Evolutionary conservation across 1,284 basidiomycete species (phyloP).

Genomic region (Cryptococcus sp.): DNA sequence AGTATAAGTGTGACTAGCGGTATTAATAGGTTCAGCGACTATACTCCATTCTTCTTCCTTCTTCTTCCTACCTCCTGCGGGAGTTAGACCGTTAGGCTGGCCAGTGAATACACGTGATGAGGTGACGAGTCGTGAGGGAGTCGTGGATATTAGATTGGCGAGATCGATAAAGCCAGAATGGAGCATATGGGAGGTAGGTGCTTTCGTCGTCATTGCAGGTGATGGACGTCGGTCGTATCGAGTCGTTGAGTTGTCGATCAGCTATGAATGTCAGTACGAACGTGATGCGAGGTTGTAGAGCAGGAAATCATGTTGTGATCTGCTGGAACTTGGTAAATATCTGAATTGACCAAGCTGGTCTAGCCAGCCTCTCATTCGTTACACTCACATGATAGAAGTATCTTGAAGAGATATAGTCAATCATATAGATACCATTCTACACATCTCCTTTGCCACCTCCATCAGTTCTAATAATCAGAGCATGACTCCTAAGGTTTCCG

Average conservation of each 20-base stretch:
- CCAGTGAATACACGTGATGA: slow-evolving; percentile 4
- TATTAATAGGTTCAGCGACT: not conserved
- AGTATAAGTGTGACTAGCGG: not conserved
- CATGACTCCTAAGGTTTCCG: too few species aligned
- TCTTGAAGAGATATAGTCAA: too few species aligned
- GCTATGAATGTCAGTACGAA: not conserved
- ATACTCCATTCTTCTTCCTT: not conserved
- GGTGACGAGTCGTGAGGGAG: slow-evolving; percentile 55
- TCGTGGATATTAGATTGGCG: slow-evolving; percentile 64
- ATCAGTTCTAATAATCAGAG: too few species aligned
- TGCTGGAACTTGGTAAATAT: not conserved
- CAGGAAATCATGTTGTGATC: not conserved
- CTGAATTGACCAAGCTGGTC: not conserved
- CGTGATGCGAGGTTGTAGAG: not conserved
- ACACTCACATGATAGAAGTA: too few species aligned
- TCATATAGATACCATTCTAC: too few species aligned
- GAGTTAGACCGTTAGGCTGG: too few species aligned
- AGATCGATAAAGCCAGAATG: slow-evolving; percentile 74
- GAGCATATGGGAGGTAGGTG: slow-evolving; percentile 14
- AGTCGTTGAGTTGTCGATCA: not conserved
- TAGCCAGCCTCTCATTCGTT: too few species aligned
- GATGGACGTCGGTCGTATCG: not conserved
- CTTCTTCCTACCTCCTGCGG: not conserved
- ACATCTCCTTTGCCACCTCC: too few species aligned
- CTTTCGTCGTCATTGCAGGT: not conserved